A percentile compares a stretch with the other conserved stretches of the same genome.
Evolutionary conservation across 305 asterid species (phyloP).

Genomic region (Solanum hybrid): DNA sequence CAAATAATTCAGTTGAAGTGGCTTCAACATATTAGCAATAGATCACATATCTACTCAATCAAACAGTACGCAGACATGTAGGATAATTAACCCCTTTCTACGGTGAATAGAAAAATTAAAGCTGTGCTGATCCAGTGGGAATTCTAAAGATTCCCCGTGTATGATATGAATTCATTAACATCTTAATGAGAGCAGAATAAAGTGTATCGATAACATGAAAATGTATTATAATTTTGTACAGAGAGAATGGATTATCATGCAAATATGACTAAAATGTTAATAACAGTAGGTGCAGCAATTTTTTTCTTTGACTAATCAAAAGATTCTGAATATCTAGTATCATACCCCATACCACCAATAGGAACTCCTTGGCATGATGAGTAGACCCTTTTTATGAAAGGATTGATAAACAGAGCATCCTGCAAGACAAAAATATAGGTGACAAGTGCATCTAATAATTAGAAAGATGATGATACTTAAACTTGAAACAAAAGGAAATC

Average conservation of each 20-base stretch:
- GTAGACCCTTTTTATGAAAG: conserved; percentile 59
- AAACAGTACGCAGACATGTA: neutral
- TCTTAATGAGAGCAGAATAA: neutral
- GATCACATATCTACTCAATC: neutral
- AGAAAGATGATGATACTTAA: conserved; percentile 1
- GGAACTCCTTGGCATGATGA: conserved; percentile 95
- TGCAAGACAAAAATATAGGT: conserved; percentile 25
- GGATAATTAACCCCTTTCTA: neutral
- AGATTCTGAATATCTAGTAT: neutral
- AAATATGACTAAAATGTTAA: neutral
- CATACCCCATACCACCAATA: conserved; percentile 92
- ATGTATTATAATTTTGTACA: neutral
- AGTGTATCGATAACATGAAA: neutral
- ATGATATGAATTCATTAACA: neutral
- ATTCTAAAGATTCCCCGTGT: neutral
- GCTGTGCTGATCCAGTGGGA: neutral
- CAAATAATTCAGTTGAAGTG: neutral
- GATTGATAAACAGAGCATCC: conserved; percentile 56
- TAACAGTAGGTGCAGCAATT: conserved; percentile 1
- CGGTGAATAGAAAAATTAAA: neutral
- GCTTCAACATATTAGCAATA: neutral
- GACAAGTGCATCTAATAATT: neutral
- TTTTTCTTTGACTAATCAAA: neutral
- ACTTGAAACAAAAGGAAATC: conserved; percentile 4
- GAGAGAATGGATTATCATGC: neutral